Evolutionary conservation across 805 yeast species (phyloP), one percentile per base, ranked within the genome.

Genomic region (Suhomyces sp.): DNA sequence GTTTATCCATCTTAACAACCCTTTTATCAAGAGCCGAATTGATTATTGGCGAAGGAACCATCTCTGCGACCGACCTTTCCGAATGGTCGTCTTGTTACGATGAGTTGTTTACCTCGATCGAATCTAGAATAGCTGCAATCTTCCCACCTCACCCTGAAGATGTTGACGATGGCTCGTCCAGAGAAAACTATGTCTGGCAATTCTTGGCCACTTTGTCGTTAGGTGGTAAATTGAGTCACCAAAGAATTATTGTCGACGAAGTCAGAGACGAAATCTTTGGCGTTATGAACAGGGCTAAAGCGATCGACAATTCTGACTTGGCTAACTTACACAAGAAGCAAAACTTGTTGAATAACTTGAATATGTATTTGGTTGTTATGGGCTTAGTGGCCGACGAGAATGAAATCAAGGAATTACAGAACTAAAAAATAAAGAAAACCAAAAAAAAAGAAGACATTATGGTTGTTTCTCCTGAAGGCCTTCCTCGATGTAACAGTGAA

Each of bases 311-410:
- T 64, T 76, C 83, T 57, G 80, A 78, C 64, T 49, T 69, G 57
- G 74, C 70, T 48, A 72, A 72, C 60, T 66, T 73, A 57, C 72
- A 73, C 66, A 75, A 73, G 66, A 80, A 78, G 60, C 83, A 77
- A 60, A 83, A 78, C 72, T 80, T 86, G 64, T 79, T 88, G 65
- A 84, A 83, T 58, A 91, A 91, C 66, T 81, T 93, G 80, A 93
- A 93, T 69, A 75, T 93, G 80, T 92, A 91, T 75, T 81, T 93
- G 72, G 94, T 93, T 61, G 97, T 92, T 46, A 91, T 93, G 96
- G 99, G 99, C 6, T 80, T 93, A 58, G 90, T 88, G 54, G 97
- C 97, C 5, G 88, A 89, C 59, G 94, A 90, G 62, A 86, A 85
- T 52, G 97, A 90, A 68, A 92, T 92, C 65, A 82, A 86, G 42